These are phyloP conservation scores for Kwoniella dendrophila DNA, from an alignment of 768 basidiomycete species.

Conservation along the genomic window DNA sequence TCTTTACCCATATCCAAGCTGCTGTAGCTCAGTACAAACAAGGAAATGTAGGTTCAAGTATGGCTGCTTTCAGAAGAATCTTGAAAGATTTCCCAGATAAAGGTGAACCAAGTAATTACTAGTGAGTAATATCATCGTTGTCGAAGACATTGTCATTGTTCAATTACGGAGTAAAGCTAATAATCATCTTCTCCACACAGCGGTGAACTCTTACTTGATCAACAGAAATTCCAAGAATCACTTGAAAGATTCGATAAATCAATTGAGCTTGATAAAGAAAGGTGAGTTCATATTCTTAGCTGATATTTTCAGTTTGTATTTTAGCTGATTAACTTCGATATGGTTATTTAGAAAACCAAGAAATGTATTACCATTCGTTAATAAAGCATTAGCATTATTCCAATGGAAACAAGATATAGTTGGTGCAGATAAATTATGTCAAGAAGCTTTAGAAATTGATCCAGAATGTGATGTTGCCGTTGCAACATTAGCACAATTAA, in stretches of 20 bases:
- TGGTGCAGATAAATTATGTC: slow-evolving; percentile 77
- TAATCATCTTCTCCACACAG: slow-evolving; percentile 57
- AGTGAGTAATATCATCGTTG: slow-evolving; percentile 60
- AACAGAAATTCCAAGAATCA: slow-evolving; percentile 76
- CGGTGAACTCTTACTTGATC: slow-evolving; percentile 91
- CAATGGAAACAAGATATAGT: slow-evolving; percentile 89
- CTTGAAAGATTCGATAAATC: slow-evolving; percentile 91
- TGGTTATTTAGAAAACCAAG: slow-evolving; percentile 37
- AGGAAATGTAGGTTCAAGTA: slow-evolving; percentile 73
- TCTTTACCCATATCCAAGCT: slow-evolving; percentile 95
- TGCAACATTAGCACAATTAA: slow-evolving; percentile 90
- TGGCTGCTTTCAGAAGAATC: slow-evolving; percentile 86
- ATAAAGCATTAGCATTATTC: slow-evolving; percentile 95
- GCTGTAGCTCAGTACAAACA: slow-evolving; percentile 97
- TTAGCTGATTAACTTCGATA: neutral
- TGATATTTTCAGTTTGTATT: neutral
- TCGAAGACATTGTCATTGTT: neutral
- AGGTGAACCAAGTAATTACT: slow-evolving; percentile 92
- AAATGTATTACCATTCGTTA: slow-evolving; percentile 92
- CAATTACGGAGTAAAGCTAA: neutral
- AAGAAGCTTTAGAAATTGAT: slow-evolving; percentile 84
- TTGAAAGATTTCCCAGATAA: slow-evolving; percentile 80
- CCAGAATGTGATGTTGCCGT: slow-evolving; percentile 95
- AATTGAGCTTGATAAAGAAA: slow-evolving; percentile 79
- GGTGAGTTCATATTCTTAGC: slow-evolving; percentile 59